phyloP scores from a whole-genome alignment of 139 green algal genomes.

The Chlorella sp. region DNA sequence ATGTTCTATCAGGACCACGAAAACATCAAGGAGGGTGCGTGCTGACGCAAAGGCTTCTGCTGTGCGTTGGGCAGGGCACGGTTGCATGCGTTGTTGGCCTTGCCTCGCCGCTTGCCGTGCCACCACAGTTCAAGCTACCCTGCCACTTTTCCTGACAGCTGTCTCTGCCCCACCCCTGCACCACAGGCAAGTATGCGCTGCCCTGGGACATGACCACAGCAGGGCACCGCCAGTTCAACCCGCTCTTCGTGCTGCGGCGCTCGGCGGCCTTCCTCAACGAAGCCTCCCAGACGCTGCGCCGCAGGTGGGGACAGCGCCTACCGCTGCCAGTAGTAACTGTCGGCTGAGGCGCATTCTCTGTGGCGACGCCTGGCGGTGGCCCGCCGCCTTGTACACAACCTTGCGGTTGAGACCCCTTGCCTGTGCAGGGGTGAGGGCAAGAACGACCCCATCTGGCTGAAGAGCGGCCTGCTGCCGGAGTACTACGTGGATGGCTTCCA shows the following conservation, averaged over 20 bases:
- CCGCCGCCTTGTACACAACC: too few relatives aligned
- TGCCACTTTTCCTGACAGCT: too few relatives aligned
- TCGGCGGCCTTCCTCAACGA: constrained; percentile 62
- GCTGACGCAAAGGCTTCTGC: too few relatives aligned
- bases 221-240: constrained; percentile 84
- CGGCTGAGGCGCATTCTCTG: too few relatives aligned
- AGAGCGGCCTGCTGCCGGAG: constrained; percentile 72
- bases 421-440: constrained; percentile 27
- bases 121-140: too few relatives aligned
- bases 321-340: too few relatives aligned
- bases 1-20: constrained; percentile 34
- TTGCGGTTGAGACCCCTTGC: neutral
- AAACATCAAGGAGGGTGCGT: constrained; percentile 31
- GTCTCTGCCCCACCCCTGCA: neutral
- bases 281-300: constrained; percentile 63
- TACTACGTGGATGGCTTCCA: constrained; percentile 92
- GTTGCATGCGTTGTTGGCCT: too few relatives aligned
- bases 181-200: constrained; percentile 67
- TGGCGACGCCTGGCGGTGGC: too few relatives aligned
- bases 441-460: constrained; percentile 66
- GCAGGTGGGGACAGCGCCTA: constrained; percentile 22
- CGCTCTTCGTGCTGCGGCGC: constrained; percentile 62
- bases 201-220: constrained; percentile 88
- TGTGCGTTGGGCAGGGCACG: too few relatives aligned
- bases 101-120: too few relatives aligned